Base-by-base conservation (phyloP, 1,284 basidiomycete genomes). In the Rhizoctonia solani region DNA sequence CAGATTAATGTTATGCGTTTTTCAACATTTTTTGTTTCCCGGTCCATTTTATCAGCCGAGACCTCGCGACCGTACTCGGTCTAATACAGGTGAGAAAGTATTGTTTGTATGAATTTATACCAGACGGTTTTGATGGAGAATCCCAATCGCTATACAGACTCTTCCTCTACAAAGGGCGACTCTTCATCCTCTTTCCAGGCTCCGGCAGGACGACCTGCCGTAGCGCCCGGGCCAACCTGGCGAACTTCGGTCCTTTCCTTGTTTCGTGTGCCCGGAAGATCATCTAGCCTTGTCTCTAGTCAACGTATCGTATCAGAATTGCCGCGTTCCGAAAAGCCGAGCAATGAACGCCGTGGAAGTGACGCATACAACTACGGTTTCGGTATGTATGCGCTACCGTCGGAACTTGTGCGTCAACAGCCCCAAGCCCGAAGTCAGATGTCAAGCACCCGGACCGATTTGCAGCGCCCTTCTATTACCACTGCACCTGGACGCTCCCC, bases 241-340 rank as follows among this genome's bases (percentile, higher is more conserved):
- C 59, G 59, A 11, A 52, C 19, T 14, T 65, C 59, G 39, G 59
- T 65, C 16, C 47, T 65, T 27, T 65, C 59, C n/a, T 23, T 65
- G 19, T 65, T 65, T 21, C 59, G 49, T 4, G 49, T 50, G 8
- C 59, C 59, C 27, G 50, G 50, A 11, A 27, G 58, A 37, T 39
- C 23, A 3, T 54, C 50, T 4, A 65, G 23, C 30, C 6, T n/a
- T 3, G 39, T n/a, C 14, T 32, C 49, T 9, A 27, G 34, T 46
- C 5, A n/a, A n/a, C n/a, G n/a, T 14, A 25, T 5, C 46, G 9
- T 23, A 1, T 41, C 32, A 39, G 47, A 8, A 39, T 27, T 39
- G 9, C 8, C 37, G 37, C 37, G 37, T 8, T 8, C 9, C 37
- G 16, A 39, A 39, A 8, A 39, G 8, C 8, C 37, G 8, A 8